phyloP scores from a whole-genome alignment of 2,329 filamentous ascomycete species.

The Botrytis squamosa region DNA sequence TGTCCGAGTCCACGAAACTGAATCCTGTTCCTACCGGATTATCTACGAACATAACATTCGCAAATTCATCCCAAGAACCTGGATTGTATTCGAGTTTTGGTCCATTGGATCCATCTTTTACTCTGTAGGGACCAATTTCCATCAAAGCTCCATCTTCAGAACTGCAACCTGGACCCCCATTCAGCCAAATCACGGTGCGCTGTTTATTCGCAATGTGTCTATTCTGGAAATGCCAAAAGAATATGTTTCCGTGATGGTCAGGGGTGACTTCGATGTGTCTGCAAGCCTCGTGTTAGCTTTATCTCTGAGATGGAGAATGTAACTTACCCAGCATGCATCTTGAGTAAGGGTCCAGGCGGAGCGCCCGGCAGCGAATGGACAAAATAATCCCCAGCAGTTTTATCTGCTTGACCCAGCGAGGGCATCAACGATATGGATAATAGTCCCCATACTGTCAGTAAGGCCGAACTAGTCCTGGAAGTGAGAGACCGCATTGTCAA shows the following conservation, averaged over 20 bases:
- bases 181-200: slow-evolving; percentile 93
- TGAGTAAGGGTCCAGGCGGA: slow-evolving; percentile 73
- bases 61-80: slow-evolving; percentile 98
- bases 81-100: slow-evolving; percentile 72
- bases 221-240: slow-evolving; percentile 98
- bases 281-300: background rate
- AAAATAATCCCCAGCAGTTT: slow-evolving; percentile 82
- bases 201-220: slow-evolving; percentile 89
- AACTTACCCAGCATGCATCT: slow-evolving; percentile 96
- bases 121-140: slow-evolving; percentile 80
- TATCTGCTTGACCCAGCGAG: slow-evolving; percentile 46
- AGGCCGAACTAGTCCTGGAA: slow-evolving; percentile 21
- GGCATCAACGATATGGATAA: slow-evolving; percentile 48
- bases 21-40: slow-evolving; percentile 96
- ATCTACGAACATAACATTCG: slow-evolving; percentile 94
- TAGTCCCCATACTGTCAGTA: slow-evolving; percentile 35
- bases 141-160: slow-evolving; percentile 96
- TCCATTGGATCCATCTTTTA: slow-evolving; percentile 64
- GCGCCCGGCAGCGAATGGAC: slow-evolving; percentile 82
- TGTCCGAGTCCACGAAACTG: slow-evolving; percentile 91
- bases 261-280: slow-evolving; percentile 90
- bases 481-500: slow-evolving; percentile 36
- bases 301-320: slow-evolving; percentile 10
- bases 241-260: slow-evolving; percentile 86
- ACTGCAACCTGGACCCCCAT: slow-evolving; percentile 94